Percentiles rank a stretch among this genome's conserved stretches.
These are phyloP conservation scores for Taiozyma sp. DNA, from an alignment of 1,139 yeast species.

Conservation along the genomic window DNA sequence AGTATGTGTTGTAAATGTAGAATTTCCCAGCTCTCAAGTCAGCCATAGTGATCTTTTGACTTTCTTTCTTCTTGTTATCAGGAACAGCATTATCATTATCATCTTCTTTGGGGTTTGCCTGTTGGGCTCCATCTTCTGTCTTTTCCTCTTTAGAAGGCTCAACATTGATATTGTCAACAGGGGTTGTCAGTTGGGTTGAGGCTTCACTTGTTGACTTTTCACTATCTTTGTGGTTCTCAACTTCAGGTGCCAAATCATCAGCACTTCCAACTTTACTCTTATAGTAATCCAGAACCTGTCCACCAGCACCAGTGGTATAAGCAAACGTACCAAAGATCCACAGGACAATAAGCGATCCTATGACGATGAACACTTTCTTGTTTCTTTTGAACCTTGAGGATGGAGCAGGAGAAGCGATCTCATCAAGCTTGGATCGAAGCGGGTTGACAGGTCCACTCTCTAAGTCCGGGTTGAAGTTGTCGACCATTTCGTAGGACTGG, in stretches of 20 bases:
- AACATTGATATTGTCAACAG: conserved; percentile 1
- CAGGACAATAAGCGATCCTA: conserved; percentile 7
- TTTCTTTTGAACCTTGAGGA: conserved; percentile 1
- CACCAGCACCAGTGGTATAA: conserved; percentile 10
- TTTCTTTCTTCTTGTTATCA: not conserved
- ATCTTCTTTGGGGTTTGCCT: not conserved
- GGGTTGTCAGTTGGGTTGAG: not conserved
- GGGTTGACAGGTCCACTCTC: conserved; percentile 9
- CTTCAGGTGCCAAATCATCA: conserved; percentile 7
- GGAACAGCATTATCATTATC: not conserved
- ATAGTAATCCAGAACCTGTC: conserved; percentile 16
- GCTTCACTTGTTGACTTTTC: not conserved
- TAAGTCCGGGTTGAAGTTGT: conserved; percentile 13
- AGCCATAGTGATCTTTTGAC: conserved; percentile 20
- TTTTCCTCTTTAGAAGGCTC: not conserved
- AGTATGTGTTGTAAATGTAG: conserved; percentile 21
- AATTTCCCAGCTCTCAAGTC: conserved; percentile 28
- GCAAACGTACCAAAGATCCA: conserved; percentile 14
- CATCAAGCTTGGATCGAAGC: not conserved
- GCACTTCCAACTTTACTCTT: conserved; percentile 12
- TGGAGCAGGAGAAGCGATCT: not conserved
- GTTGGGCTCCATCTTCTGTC: too few species aligned
- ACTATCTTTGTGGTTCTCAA: conserved; percentile 2
- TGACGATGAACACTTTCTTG: conserved; percentile 10
- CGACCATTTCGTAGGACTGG: conserved; percentile 15